Percentiles rank a stretch among this genome's conserved stretches.
phyloP scores from a whole-genome alignment of 2,329 filamentous ascomycete species.

The Laburnicola sp. region DNA sequence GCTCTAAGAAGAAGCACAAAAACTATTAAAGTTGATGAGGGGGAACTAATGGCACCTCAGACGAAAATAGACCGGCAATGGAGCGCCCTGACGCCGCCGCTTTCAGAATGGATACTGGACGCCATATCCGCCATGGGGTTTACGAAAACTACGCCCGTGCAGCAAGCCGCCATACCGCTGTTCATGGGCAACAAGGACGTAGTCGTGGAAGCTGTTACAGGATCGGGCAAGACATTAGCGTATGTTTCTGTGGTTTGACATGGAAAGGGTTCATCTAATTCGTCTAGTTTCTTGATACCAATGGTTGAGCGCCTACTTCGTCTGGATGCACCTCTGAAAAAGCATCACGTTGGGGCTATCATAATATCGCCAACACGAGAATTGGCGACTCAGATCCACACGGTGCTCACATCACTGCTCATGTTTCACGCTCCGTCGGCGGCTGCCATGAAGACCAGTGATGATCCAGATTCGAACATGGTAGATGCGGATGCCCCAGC shows the following conservation, averaged over 20 bases:
- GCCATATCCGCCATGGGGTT: slow-evolving; percentile 85
- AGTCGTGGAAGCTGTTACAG: slow-evolving; percentile 71
- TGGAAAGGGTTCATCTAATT: neutral
- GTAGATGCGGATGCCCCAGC: slow-evolving; percentile 45
- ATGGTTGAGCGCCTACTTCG: slow-evolving; percentile 80
- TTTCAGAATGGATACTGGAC: slow-evolving; percentile 83
- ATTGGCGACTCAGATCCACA: slow-evolving; percentile 85
- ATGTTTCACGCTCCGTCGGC: slow-evolving; percentile 82
- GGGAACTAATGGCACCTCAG: slow-evolving; percentile 38
- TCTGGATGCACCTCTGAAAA: slow-evolving; percentile 79
- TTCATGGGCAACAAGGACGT: slow-evolving; percentile 91
- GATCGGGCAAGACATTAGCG: slow-evolving; percentile 42
- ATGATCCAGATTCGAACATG: slow-evolving; percentile 49
- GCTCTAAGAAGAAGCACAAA: slow-evolving; percentile 3
- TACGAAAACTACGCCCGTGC: slow-evolving; percentile 87
- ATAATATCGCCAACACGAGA: slow-evolving; percentile 93
- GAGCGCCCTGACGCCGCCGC: slow-evolving; percentile 68
- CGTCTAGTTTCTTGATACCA: slow-evolving; percentile 70
- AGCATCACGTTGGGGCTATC: slow-evolving; percentile 86
- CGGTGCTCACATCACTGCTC: slow-evolving; percentile 75
- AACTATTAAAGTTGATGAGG: neutral
- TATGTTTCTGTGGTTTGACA: slow-evolving; percentile 13
- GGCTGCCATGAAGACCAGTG: slow-evolving; percentile 62
- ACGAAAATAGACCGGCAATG: slow-evolving; percentile 57
- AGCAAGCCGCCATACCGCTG: slow-evolving; percentile 85